Base-by-base conservation (phyloP, 2,329 filamentous ascomycete species). In the Podosphaera xanthii region DNA sequence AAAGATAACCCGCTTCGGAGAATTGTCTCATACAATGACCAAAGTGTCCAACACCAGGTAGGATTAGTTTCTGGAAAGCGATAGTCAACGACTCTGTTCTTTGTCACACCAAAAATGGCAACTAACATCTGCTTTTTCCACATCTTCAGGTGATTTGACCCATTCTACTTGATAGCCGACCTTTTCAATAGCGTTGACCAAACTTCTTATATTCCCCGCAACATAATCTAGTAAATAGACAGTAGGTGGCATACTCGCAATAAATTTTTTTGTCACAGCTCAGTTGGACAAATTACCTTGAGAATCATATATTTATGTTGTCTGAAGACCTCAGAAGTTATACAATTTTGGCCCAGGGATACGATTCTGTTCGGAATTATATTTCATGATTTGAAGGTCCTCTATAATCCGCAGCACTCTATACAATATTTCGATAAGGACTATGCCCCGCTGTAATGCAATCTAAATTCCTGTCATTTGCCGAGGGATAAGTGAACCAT, bases 151-250 rank as follows among this genome's bases (percentile, higher is more conserved):
- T 40, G 82, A 82, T 67, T 78, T 84, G 65, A 98, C 78, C 92
- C 91, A 97, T 74, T 92, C 86, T 54, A 98, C 87, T 52, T 86
- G 80, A 71, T 91, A 97, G 62, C 92, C 92, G 61, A 91, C 79
- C 72, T 92, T 94, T 72, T 98, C 91, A 68, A 98, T 94, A 67
- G 91, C 92, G 76, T 98, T 98, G 69, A 90, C 91, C 67, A 98
- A 80, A 63, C 90, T 96, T 64, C 91, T 85, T 66, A 98, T 83
- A 72, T 98, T 98, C 69, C 92, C 92, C 62, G 92, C 91, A 64
- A 96, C 91, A 71, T 96, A 97, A 74, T 97, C 77, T 66, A 85
- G 72, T 59, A 92, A 73, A 72, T 91, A 80, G 63, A 91, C 86
- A 22, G 33, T 14, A 34, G 52, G 52, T n/a, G 35, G 10, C 48